Percentiles rank a stretch among this genome's conserved stretches.
Conservation (phyloP, 2,329 filamentous ascomycete species). For the Fusarium palustre region DNA sequence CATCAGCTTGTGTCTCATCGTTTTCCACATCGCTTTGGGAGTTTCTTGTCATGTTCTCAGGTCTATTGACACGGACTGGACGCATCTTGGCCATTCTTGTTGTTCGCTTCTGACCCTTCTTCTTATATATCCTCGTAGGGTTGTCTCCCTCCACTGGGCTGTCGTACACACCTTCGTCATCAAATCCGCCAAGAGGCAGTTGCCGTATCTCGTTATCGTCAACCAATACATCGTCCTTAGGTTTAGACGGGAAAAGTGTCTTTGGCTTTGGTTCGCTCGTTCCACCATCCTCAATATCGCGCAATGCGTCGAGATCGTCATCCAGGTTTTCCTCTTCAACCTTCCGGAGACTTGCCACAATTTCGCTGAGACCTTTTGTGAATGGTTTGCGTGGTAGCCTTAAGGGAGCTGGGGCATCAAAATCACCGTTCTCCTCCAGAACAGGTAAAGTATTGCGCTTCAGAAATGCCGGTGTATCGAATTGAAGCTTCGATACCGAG, state of each 20-base stretch:
- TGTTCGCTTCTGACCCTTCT: constrained; percentile 85
- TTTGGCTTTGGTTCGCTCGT: constrained; percentile 40
- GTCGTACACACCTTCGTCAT: constrained; percentile 71
- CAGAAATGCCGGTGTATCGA: constrained; percentile 80
- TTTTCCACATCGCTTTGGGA: constrained; percentile 52
- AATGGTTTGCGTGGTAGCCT: constrained; percentile 70
- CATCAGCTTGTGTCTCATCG: constrained; percentile 50
- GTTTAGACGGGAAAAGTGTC: constrained; percentile 39
- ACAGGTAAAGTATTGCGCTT: constrained; percentile 60
- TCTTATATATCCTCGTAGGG: constrained; percentile 77
- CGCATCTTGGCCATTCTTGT: constrained; percentile 76
- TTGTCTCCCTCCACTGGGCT: constrained; percentile 66
- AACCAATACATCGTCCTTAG: constrained; percentile 54
- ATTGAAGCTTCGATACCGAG: constrained; percentile 66
- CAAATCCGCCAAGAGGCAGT: constrained; percentile 69
- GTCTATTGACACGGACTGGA: constrained; percentile 63
- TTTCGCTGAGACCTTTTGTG: constrained; percentile 77
- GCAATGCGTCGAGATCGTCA: constrained; percentile 79
- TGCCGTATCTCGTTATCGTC: constrained; percentile 59
- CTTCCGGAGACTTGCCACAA: constrained; percentile 76
- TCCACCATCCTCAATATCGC: constrained; percentile 73
- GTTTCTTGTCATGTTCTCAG: constrained; percentile 49
- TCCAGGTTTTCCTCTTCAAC: constrained; percentile 77
- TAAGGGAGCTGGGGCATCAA: constrained; percentile 61
- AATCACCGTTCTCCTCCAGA: constrained; percentile 67